A percentile compares a stretch with the other conserved stretches of the same genome.
Evolutionary conservation across 2,329 filamentous ascomycete genomes (phyloP).

Genomic region (Beauveria caledonica): DNA sequence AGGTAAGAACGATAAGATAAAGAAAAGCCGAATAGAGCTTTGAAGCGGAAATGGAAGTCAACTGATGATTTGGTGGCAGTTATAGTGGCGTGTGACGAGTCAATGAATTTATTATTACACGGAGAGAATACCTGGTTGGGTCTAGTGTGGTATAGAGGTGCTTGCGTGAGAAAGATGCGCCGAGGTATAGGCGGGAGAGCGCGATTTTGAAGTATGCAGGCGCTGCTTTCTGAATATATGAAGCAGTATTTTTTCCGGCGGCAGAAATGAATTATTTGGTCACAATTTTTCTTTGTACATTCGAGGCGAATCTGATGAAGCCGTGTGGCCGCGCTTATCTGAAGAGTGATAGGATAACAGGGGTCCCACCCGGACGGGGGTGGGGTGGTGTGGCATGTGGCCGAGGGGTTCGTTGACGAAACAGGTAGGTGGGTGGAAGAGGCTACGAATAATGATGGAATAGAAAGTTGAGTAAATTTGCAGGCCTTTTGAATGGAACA

Average conservation of each 20-base stretch:
- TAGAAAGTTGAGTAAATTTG: neutral
- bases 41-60: neutral
- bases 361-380: neutral
- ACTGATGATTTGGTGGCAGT: neutral
- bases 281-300: too few species aligned
- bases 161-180: neutral
- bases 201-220: too few species aligned
- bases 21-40: too few species aligned
- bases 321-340: neutral
- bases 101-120: neutral
- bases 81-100: neutral
- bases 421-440: neutral
- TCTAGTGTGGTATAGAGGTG: neutral
- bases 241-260: too few species aligned
- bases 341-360: neutral
- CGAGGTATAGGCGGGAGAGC: neutral
- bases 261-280: too few species aligned
- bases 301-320: too few species aligned
- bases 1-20: too few species aligned
- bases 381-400: neutral
- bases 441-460: neutral
- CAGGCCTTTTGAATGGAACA: too few species aligned
- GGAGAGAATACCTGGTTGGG: neutral
- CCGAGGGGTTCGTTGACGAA: neutral
- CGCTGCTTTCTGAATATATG: neutral